These are phyloP conservation scores for Prosopis cineraria DNA, from an alignment of 306 rosid genomes.

Conservation along the genomic window DNA sequence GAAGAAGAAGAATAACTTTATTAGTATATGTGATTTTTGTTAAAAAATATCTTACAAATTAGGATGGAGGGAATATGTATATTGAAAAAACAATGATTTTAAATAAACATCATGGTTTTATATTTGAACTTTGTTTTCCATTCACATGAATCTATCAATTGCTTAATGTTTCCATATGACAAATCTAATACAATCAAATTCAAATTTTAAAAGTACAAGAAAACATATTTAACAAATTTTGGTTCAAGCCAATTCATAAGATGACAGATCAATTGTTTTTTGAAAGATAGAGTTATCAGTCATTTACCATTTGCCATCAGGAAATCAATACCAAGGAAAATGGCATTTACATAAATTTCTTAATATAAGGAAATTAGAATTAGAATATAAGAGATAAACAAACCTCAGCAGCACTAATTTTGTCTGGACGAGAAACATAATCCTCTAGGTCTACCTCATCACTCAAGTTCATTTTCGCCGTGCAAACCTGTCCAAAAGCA, in stretches of 20 bases:
- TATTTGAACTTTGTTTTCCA: background rate
- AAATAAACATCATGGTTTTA: constrained; percentile 12
- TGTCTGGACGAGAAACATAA: constrained; percentile 98
- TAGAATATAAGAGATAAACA: constrained; percentile 34
- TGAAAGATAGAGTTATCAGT: background rate
- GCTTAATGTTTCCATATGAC: background rate
- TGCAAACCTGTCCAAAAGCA: constrained; percentile 73
- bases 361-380: constrained; percentile 14
- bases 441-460: constrained; percentile 98
- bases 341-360: background rate
- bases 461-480: constrained; percentile 95
- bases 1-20: no score
- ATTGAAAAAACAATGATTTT: background rate
- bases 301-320: background rate
- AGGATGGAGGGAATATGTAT: background rate
- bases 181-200: background rate
- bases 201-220: background rate
- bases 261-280: background rate
- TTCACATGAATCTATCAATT: constrained; percentile 5
- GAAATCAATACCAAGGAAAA: background rate
- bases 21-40: no score
- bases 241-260: constrained; percentile 17
- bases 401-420: constrained; percentile 99
- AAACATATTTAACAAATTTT: background rate
- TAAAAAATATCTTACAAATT: no score